These are phyloP conservation scores for Exophiala sp. DNA, from an alignment of 2,329 filamentous ascomycete genomes.

Conservation along the genomic window DNA sequence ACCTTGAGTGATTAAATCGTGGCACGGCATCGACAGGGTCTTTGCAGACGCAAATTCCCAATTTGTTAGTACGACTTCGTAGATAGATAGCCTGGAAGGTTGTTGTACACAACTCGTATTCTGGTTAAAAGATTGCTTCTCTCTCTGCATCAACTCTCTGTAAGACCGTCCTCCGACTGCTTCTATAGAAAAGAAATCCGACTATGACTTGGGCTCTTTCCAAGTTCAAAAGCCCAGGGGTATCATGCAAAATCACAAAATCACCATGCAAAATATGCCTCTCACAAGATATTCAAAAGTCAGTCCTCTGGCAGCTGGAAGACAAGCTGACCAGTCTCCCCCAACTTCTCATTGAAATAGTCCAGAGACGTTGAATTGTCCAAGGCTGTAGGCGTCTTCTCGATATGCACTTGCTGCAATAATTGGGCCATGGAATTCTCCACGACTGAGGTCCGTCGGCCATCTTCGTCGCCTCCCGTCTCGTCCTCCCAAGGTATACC, in stretches of 20 bases:
- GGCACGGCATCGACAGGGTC: no score
- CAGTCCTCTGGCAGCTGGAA: slow-evolving; percentile 26
- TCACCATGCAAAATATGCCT: background rate
- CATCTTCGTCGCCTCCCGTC: slow-evolving; percentile 5
- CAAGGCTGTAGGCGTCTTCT: slow-evolving; percentile 13
- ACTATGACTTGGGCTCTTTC: background rate
- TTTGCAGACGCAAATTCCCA: no score
- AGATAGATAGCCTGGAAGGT: no score
- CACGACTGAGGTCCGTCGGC: background rate
- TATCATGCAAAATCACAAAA: background rate
- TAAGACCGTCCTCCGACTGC: background rate
- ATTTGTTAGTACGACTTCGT: no score
- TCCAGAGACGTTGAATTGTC: slow-evolving; percentile 14
- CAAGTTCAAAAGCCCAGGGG: background rate
- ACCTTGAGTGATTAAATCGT: no score
- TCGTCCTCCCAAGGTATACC: slow-evolving; percentile 30
- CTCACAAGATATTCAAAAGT: background rate
- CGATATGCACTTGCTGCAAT: slow-evolving; percentile 24
- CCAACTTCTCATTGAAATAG: slow-evolving; percentile 24
- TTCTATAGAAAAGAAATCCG: background rate
- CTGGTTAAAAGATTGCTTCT: no score
- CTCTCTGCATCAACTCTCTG: no score
- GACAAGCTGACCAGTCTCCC: slow-evolving; percentile 3
- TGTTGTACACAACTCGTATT: no score
- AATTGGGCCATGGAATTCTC: slow-evolving; percentile 24